These are phyloP conservation scores for Grigorovia transvaalensis DNA, from an alignment of 805 yeast species.

Conservation along the genomic window DNA sequence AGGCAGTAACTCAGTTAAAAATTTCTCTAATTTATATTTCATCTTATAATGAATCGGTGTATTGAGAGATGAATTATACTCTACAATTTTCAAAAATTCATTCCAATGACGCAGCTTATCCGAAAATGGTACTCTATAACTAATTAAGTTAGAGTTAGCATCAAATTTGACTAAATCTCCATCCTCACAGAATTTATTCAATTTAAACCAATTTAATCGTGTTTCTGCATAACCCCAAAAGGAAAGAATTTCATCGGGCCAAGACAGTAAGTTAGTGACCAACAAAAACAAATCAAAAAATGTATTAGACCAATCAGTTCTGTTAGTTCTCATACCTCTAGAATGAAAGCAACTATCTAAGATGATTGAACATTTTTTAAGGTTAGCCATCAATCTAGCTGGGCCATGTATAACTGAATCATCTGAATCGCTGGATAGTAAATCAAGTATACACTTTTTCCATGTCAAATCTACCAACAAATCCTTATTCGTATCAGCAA, in stretches of 20 bases:
- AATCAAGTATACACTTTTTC: constrained; percentile 12
- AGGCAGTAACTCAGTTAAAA: constrained; percentile 20
- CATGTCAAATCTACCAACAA: constrained; percentile 8
- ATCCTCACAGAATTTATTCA: constrained; percentile 8
- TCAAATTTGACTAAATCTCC: constrained; percentile 1
- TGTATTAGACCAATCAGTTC: constrained; percentile 13
- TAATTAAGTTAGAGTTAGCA: constrained; percentile 20
- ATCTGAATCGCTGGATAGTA: background rate
- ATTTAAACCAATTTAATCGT: constrained; percentile 23
- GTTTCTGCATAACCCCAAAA: constrained; percentile 26
- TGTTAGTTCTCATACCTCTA: constrained; percentile 9
- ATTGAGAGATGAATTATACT: constrained; percentile 15
- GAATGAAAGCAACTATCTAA: constrained; percentile 22
- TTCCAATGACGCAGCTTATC: constrained; percentile 26
- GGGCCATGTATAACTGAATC: background rate
- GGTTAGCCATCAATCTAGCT: background rate
- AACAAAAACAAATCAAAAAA: constrained; percentile 19
- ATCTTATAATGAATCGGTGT: constrained; percentile 19
- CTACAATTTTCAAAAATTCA: constrained; percentile 12
- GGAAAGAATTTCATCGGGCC: constrained; percentile 16
- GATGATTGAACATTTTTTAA: constrained; percentile 9
- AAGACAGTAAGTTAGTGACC: constrained; percentile 13
- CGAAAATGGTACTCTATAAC: constrained; percentile 24
- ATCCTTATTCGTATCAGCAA: constrained; percentile 7
- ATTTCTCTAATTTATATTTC: constrained; percentile 17